phyloP scores from a whole-genome alignment of 148 eudicot species.

The Camellia japonica region DNA sequence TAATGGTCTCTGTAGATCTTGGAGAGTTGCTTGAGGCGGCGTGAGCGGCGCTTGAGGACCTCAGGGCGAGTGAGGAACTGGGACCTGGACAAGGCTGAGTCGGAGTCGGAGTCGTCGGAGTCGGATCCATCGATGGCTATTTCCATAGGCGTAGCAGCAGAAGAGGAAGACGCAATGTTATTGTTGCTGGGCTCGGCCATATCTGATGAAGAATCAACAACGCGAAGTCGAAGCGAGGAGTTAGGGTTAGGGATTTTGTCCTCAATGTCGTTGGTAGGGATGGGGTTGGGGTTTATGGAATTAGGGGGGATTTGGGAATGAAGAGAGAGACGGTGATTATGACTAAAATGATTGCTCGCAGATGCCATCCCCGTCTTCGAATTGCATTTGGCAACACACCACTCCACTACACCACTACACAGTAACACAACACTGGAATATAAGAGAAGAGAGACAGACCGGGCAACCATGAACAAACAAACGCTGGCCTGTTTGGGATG shows the following conservation, averaged over 20 bases:
- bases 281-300: neutral
- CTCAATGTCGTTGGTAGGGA: neutral
- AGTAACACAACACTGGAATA: too few species aligned
- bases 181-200: neutral
- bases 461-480: too few species aligned
- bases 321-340: neutral
- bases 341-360: neutral
- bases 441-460: too few species aligned
- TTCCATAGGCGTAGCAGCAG: constrained; percentile 1
- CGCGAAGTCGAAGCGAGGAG: neutral
- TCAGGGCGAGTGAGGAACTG: constrained; percentile 41
- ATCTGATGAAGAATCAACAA: neutral
- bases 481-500: too few species aligned
- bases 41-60: constrained; percentile 47
- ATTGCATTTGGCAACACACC: too few species aligned
- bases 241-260: neutral
- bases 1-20: constrained; percentile 47
- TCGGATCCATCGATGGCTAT: constrained; percentile 21
- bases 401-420: too few species aligned
- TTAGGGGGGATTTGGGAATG: neutral
- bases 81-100: constrained; percentile 37
- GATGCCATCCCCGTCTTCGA: neutral
- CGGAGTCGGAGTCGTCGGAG: constrained; percentile 21
- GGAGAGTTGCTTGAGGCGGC: constrained; percentile 38
- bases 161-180: constrained; percentile 9